Base-by-base conservation (phyloP, 768 basidiomycete genomes). In the Tephrocybe rancida region DNA sequence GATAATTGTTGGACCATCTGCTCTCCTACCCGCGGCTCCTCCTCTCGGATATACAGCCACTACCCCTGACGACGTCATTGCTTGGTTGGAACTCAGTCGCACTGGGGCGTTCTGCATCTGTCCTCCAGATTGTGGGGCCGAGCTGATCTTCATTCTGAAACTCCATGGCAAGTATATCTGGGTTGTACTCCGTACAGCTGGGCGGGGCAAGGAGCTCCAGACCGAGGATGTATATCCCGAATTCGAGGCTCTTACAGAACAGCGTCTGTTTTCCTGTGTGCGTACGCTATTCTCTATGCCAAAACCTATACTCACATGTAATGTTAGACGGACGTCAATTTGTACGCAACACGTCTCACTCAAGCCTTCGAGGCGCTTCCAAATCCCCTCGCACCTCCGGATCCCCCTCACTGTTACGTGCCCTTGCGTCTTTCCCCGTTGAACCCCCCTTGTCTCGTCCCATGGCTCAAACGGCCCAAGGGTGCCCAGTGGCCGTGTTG, bases 331-430 rank as follows among this genome's bases (percentile, higher is more conserved):
- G n/a, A n/a, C n/a, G n/a, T n/a, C n/a, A n/a, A n/a, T n/a, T n/a
- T n/a, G n/a, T n/a, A n/a, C n/a, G n/a, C n/a, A n/a, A n/a, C n/a
- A 11, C 7, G 4, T 26, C 25, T n/a, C 2, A 24, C 16, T 6
- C 11, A 24, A 19, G 49, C 49, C 24, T 50, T 50, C 7, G 30
- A 29, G 14, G 39, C 39, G 1, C 49, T 50, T n/a, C 49, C 49
- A 16, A 42, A 42, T 24, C 13, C 6, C 18, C 18, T 41, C 6
- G 39, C 39, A 19, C 39, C 29, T 9, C 2, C 26, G 29, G 19
- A 21, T 5, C 38, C 16, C 49, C 32, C 30, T 32, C 39, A 3
- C 11, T 50, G 19, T 21, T 50, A 16, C 49, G 49, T 30, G 39
- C 42, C 11, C 21, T 9, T 7, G 39, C 39, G n/a, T 6, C 18